Base-by-base conservation (phyloP, 352 stramenopile species). In the Globisporangium takayamanum region DNA sequence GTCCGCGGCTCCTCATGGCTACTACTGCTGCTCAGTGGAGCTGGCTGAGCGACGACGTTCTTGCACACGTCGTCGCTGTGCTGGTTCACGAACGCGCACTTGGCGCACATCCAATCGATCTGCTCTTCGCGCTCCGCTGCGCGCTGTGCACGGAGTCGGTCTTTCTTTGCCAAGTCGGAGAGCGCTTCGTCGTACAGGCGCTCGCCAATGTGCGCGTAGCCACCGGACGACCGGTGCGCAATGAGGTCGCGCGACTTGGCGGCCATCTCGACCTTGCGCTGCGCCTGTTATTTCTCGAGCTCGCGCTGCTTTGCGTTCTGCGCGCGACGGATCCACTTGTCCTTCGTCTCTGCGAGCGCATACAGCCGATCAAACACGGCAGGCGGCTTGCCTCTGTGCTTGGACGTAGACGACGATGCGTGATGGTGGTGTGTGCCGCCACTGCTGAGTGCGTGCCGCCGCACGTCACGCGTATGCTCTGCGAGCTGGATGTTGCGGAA, bases 81-180 rank as follows among this genome's bases (percentile, higher is more conserved):
- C 26, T 79, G 68, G 66, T 93, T 93, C 39, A 79, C 58, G 52
- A 72, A 81, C 1, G 80, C 77, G 55, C 83, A 93, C 59, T 89
- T 89, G 18, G 80, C 77, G 26, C 83, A 93, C 69, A 87, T 91
- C 83, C 83, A 93, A 66, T 88, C 69, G 52, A 84, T 63, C 48
- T 88, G 54, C 6, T 78, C 53, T 39, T 84, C 75, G 6, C 68
- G 66, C 37, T 88, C 77, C 8, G 51, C 44, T 20, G 63, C 68
- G 8, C 72, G 76, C 33, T 73, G 74, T 18, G 81, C 72, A 5
- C 70, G 54, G 1, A 76, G 63, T 50, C 79, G 70, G 53, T 82
- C 64, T 49, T 83, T 85, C 60, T 86, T 89, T 44, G 79, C 75
- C 28, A 86, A 59, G 50, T 93, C 83, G 5, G 64, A 73, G 14